A percentile compares a stretch with the other conserved stretches of the same genome.
Evolutionary conservation across 768 basidiomycete genomes (phyloP).

Genomic region (Tulasnella sp.): DNA sequence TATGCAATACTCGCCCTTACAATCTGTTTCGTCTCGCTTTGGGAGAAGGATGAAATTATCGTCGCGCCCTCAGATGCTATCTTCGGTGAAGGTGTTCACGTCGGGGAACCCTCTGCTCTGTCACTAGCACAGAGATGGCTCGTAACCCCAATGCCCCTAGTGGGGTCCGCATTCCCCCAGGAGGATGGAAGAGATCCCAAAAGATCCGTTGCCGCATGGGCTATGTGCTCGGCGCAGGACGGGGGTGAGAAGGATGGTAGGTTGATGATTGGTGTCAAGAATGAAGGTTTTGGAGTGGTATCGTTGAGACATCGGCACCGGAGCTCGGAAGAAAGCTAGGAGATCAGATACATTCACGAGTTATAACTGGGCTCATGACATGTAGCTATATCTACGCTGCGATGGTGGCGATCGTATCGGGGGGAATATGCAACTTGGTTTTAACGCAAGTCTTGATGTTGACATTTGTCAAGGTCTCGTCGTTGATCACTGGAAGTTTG

Average conservation of each 20-base stretch:
- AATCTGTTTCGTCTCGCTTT: too few relatives aligned
- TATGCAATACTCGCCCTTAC: too few relatives aligned
- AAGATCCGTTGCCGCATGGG: too few relatives aligned
- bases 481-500: background rate
- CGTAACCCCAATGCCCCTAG: too few relatives aligned
- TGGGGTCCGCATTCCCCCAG: too few relatives aligned
- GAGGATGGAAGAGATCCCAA: too few relatives aligned
- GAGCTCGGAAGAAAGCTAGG: background rate
- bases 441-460: conserved; percentile 4
- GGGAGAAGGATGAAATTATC: too few relatives aligned
- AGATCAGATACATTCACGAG: background rate
- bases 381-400: background rate
- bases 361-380: background rate
- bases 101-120: too few relatives aligned
- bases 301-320: background rate
- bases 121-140: too few relatives aligned
- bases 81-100: too few relatives aligned
- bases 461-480: conserved; percentile 1
- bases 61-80: too few relatives aligned
- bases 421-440: conserved; percentile 7
- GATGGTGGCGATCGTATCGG: background rate
- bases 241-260: background rate
- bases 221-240: background rate
- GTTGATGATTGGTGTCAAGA: background rate
- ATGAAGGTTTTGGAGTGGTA: background rate